Percentiles rank a stretch among this genome's conserved stretches.
Conservation (phyloP, 805 yeast species). For the Yarrowia sp. region DNA sequence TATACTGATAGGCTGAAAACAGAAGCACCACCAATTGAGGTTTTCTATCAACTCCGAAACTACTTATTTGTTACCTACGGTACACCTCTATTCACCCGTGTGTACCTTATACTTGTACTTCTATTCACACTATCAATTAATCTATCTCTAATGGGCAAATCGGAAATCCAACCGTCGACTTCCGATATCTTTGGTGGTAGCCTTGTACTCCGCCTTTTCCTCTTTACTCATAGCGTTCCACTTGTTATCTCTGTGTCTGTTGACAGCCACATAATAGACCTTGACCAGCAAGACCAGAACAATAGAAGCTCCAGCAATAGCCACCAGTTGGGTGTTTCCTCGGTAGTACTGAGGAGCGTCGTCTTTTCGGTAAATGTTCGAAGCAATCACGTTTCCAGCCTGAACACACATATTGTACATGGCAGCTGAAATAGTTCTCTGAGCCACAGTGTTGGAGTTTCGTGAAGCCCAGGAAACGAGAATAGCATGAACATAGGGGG, state of each 20-base stretch:
- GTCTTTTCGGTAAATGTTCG: slow-evolving; percentile 62
- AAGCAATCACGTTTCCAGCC: slow-evolving; percentile 60
- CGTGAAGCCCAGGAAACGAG: slow-evolving; percentile 67
- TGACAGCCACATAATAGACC: slow-evolving; percentile 49
- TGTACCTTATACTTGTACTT: too few relatives aligned
- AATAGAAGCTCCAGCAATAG: slow-evolving; percentile 43
- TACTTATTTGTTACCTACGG: too few relatives aligned
- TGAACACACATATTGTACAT: slow-evolving; percentile 71
- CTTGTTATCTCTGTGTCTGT: slow-evolving; percentile 50
- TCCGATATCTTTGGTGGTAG: slow-evolving; percentile 59
- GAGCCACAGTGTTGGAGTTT: slow-evolving; percentile 66
- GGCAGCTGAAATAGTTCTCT: slow-evolving; percentile 70
- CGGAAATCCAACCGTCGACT: slow-evolving; percentile 63
- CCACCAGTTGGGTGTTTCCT: slow-evolving; percentile 56
- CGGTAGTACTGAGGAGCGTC: slow-evolving; percentile 66
- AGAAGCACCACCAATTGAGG: too few relatives aligned
- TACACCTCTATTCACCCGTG: too few relatives aligned
- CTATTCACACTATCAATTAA: not conserved
- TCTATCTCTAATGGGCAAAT: slow-evolving; percentile 44
- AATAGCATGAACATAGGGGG: slow-evolving; percentile 58
- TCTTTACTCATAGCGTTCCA: slow-evolving; percentile 62
- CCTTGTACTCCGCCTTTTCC: slow-evolving; percentile 58
- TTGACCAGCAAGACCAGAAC: slow-evolving; percentile 45
- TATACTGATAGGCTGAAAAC: too few relatives aligned
- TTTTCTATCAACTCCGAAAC: too few relatives aligned